Base-by-base conservation (phyloP, 2,329 filamentous ascomycete genomes). In the Paradendryphiella salina region DNA sequence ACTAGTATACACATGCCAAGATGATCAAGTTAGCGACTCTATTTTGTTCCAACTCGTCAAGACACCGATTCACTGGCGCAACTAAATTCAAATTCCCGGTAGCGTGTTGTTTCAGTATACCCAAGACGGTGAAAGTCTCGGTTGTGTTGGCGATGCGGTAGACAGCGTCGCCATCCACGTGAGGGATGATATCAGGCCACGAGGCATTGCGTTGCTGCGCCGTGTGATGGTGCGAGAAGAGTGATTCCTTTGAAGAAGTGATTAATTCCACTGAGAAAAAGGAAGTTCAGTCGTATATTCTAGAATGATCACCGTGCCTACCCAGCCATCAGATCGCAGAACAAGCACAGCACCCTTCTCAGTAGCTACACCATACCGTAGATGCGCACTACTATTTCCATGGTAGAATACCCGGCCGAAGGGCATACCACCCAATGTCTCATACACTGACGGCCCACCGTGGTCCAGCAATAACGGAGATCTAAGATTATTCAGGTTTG, bases 191-290 rank as follows among this genome's bases (percentile, higher is more conserved):
- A 29, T 74, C 73, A 5, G 71, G 72, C 1, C 74, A 68, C 1
- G 68, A 69, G 4, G 57, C 44, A 51, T 76, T 75, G 5, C 67
- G 65, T 43, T 65, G 52, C 15, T 55, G 63, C 4, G 75, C 74
- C 0, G 73, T 75, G 44, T 76, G 72, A 46, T 74, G 67, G 9
- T 63, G 57, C 4, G 71, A 66, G 71, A 71, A 77, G 7, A 77
- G 59, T 1, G 71, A 68, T 29, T 69, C 58, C 28, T 73, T 66
- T 1, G 63, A 61, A 1, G 74, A 76, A 1, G 75, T 77, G 14
- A 76, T 54, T n/a, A n/a, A n/a, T 36, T 73, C 72, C 37, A 76
- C 53, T 1, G 75, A 77, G 54, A 73, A 77, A 54, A 73, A 74
- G 1, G 74, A 77, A 3, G 68, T 68, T 26, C 64, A 56, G 17